A percentile compares a stretch with the other conserved stretches of the same genome.
Conservation (phyloP, 352 stramenopile genomes). For the Pythium biforme region DNA sequence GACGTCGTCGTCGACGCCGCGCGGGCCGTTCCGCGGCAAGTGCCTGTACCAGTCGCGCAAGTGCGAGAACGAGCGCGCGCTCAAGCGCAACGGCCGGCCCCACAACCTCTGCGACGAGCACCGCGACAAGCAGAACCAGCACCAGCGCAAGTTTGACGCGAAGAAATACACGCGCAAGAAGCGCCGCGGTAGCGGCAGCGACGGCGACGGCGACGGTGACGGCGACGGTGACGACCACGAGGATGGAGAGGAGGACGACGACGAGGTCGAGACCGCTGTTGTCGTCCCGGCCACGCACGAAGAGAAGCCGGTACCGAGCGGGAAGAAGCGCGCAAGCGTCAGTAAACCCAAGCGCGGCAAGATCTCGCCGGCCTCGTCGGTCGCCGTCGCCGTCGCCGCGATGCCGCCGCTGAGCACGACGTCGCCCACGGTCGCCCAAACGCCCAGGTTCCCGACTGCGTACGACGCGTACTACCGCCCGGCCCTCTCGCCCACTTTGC, state of each 20-base stretch:
- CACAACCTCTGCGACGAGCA: constrained; percentile 82
- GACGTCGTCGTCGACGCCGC: not conserved
- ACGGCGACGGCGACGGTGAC: not conserved
- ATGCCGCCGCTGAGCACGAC: not conserved
- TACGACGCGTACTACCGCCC: not conserved
- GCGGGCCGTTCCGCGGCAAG: constrained; percentile 47
- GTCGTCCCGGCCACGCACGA: not conserved
- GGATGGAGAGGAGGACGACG: not conserved
- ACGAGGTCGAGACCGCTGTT: not conserved
- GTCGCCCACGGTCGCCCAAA: not conserved
- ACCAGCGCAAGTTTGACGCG: constrained; percentile 81
- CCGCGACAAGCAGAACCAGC: constrained; percentile 75
- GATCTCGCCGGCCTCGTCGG: constrained; percentile 2
- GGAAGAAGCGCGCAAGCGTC: not conserved
- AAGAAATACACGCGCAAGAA: constrained; percentile 73
- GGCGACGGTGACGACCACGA: not conserved
- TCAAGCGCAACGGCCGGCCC: constrained; percentile 76
- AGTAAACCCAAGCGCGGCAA: constrained; percentile 12
- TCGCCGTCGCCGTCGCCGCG: not conserved
- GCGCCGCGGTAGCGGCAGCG: constrained; percentile 22
- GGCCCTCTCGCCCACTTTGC: not conserved
- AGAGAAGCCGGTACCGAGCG: not conserved
- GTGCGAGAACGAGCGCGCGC: constrained; percentile 75
- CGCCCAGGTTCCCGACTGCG: not conserved
- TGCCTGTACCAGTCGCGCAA: constrained; percentile 80